phyloP scores from a whole-genome alignment of 2,329 filamentous ascomycete genomes.

The Berkeleyomyces rouxiae region DNA sequence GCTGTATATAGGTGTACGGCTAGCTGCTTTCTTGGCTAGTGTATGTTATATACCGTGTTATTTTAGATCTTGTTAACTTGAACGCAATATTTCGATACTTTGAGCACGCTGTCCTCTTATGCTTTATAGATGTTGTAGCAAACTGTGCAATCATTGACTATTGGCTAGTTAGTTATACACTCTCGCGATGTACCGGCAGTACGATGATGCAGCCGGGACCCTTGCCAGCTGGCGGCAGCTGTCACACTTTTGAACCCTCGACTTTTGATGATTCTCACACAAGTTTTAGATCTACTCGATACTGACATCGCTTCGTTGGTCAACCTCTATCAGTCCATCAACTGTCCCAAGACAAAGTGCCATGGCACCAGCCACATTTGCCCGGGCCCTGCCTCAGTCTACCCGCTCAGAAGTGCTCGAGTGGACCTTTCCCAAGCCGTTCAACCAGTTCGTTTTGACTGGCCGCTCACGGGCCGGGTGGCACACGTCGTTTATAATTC shows the following conservation, averaged over 20 bases:
- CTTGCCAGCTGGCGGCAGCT: background rate
- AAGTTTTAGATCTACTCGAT: constrained; percentile 9
- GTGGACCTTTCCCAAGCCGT: constrained; percentile 29
- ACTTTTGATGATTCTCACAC: too few species aligned
- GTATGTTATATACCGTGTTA: too few species aligned
- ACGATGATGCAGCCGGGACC: too few species aligned
- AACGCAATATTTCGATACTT: background rate
- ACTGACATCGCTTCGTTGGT: background rate
- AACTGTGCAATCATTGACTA: background rate
- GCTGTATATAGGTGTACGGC: background rate
- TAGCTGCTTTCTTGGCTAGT: background rate
- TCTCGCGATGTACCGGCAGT: too few species aligned
- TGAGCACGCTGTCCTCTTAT: background rate
- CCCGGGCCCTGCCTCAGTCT: constrained; percentile 28
- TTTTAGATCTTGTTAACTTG: too few species aligned
- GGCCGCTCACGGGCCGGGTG: constrained; percentile 33
- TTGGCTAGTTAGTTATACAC: background rate
- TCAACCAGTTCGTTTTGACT: constrained; percentile 26
- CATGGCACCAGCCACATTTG: constrained; percentile 20
- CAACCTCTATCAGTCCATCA: background rate
- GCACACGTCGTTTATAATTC: constrained; percentile 35
- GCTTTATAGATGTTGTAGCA: background rate
- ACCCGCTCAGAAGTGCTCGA: constrained; percentile 28
- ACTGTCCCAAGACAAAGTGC: background rate
- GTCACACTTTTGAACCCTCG: background rate